Evolutionary conservation across 2,329 filamentous ascomycete genomes (phyloP), one percentile per base, ranked within the genome.

Genomic region (Paracoccidioides brasiliensis): DNA sequence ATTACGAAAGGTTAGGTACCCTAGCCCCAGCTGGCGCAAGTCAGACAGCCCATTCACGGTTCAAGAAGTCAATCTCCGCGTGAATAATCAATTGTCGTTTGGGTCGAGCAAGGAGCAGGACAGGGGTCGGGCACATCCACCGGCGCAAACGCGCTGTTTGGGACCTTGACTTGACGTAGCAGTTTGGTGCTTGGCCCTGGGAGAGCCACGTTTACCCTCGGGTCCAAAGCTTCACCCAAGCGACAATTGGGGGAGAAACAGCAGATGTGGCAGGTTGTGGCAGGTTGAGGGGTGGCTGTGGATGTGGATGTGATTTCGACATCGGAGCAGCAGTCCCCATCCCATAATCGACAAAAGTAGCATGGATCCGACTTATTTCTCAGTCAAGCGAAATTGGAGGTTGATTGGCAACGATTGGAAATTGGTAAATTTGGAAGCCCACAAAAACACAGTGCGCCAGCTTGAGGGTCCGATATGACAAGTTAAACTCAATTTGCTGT

Each of bases 311-410:
- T 52, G 14, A n/a, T 52, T 35, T 52, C 10, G 49, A 42, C 15
- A 8, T n/a, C 28, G 38, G 49, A 5, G 32, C 37, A 42, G 37
- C 15, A 4, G 46, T 49, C 49, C 22, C 35, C 49, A 41, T 40
- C 32, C 49, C 38, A 30, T 22, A 52, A 32, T 41, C 22, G 35
- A 52, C 35, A 40, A 40, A 40, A 40, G 30, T 42, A 52, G 38
- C 37, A 52, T 42, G 49, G 49, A 52, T 52, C 38, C 22, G 49
- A 42, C 49, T 52, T 41, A 52, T 52, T 52, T 52, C 49, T 42
- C 49, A 32, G 49, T 41, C 38, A 50, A 50, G 46, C 46, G 49
- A 42, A 52, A 52, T 52, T 52, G 49, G 15, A 14, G 4, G 46
- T 49, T 49, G 37, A 44, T 44, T 12, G n/a, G 5, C 8, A 44